Conservation (phyloP, 129 eudicot species). For the Sambucus nigra region DNA sequence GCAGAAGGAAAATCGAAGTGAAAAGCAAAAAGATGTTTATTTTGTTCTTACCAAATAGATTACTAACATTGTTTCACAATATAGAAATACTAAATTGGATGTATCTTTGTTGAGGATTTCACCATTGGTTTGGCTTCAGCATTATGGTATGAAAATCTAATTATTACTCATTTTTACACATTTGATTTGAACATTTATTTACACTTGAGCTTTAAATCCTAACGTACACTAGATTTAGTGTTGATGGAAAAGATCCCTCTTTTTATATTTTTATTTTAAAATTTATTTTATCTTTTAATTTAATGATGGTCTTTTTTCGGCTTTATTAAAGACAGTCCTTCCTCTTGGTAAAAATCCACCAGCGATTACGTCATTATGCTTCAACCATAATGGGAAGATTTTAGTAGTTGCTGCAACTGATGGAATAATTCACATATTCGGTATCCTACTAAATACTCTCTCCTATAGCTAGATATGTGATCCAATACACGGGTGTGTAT, state of each 20-base stretch:
- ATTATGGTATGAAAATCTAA: too few species aligned
- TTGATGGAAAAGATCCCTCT: not conserved
- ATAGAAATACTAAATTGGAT: too few species aligned
- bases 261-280: not conserved
- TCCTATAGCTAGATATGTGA: not conserved
- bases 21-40: too few species aligned
- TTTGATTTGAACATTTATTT: too few species aligned
- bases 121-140: too few species aligned
- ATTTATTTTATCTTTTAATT: conserved; percentile 9
- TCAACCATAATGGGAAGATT: conserved; percentile 99
- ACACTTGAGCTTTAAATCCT: too few species aligned
- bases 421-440: conserved; percentile 98
- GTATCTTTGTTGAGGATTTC: too few species aligned
- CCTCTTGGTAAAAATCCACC: conserved; percentile 99
- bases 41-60: too few species aligned
- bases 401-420: conserved; percentile 93
- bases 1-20: too few species aligned
- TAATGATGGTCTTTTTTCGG: conserved; percentile 5
- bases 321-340: conserved; percentile 86
- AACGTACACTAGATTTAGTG: too few species aligned
- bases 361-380: conserved; percentile 83
- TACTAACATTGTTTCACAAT: too few species aligned
- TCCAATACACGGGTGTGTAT: not conserved
- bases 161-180: too few species aligned
- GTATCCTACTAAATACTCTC: conserved; percentile 49